These are phyloP conservation scores for Leccinum sublutescens DNA, from an alignment of 768 basidiomycete genomes.

Conservation along the genomic window DNA sequence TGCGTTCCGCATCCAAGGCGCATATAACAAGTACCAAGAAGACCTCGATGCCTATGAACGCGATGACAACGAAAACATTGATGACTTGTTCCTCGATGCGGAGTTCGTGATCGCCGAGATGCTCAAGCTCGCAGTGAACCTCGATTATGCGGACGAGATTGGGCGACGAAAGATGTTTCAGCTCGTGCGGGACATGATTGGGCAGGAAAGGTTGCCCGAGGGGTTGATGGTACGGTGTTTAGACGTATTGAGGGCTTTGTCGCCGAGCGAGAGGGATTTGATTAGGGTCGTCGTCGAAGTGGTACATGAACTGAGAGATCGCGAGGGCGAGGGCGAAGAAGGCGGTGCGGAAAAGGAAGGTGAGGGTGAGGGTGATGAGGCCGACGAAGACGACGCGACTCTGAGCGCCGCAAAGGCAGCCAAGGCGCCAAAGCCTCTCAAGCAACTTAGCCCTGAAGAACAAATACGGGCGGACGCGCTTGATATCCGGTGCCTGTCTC, in stretches of 20 bases:
- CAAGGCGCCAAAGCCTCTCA: conserved; percentile 25
- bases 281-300: conserved; percentile 88
- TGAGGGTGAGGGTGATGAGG: conserved; percentile 27
- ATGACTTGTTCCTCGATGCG: conserved; percentile 29
- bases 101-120: conserved; percentile 81
- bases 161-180: conserved; percentile 86
- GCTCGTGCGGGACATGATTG: conserved; percentile 84
- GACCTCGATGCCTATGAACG: conserved; percentile 38
- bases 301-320: conserved; percentile 68
- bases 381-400: conserved; percentile 4
- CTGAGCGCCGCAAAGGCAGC: conserved; percentile 11
- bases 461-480: conserved; percentile 55
- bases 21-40: conserved; percentile 65
- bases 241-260: conserved; percentile 75
- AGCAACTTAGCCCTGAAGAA: conserved; percentile 57
- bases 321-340: conserved; percentile 37
- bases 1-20: conserved; percentile 69
- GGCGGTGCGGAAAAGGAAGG: conserved; percentile 35
- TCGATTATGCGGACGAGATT: conserved; percentile 92
- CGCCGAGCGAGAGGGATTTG: conserved; percentile 75
- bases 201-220: conserved; percentile 66
- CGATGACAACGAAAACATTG: conserved; percentile 47
- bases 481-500: conserved; percentile 70
- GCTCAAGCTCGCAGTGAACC: conserved; percentile 69
- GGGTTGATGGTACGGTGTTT: conserved; percentile 69